Percentiles rank a stretch among this genome's conserved stretches.
These are phyloP conservation scores for Vitis hybrid DNA, from an alignment of 177 flowering plant genomes.

Conservation along the genomic window DNA sequence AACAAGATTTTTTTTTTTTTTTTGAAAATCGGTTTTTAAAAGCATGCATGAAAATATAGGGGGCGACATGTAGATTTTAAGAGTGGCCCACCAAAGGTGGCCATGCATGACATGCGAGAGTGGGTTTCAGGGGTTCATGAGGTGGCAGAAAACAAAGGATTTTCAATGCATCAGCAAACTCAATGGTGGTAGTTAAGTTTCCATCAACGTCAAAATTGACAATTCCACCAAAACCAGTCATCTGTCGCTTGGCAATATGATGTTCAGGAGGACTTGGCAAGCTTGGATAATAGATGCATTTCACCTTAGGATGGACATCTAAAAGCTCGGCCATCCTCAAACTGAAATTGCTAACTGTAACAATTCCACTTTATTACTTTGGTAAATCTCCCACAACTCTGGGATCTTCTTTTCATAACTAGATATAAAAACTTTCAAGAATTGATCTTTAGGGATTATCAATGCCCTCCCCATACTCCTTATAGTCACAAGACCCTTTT, in stretches of 20 bases:
- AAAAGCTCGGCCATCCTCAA: too few species aligned
- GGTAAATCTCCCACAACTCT: constrained; percentile 1
- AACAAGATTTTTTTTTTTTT: too few species aligned
- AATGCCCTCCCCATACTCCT: not conserved
- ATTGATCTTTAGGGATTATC: not conserved
- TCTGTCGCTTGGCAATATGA: constrained; percentile 70
- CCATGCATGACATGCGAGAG: too few species aligned
- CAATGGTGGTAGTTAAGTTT: constrained; percentile 61
- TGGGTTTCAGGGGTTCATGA: too few species aligned
- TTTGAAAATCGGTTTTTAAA: too few species aligned
- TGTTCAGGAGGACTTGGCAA: constrained; percentile 71
- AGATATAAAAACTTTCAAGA: not conserved
- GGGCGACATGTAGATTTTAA: too few species aligned
- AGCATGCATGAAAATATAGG: too few species aligned
- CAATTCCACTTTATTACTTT: not conserved
- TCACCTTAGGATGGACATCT: constrained; percentile 30
- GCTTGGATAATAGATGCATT: constrained; percentile 84
- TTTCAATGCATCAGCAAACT: constrained; percentile 71
- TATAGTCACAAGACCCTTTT: not conserved
- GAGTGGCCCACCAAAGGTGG: too few species aligned
- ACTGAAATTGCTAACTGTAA: too few species aligned
- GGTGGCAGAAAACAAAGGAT: too few species aligned
- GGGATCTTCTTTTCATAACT: not conserved
- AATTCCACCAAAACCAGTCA: constrained; percentile 98
- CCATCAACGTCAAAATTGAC: constrained; percentile 98